Evolutionary conservation across 306 rosid species (phyloP).

Genomic region (Cicer arietinum): DNA sequence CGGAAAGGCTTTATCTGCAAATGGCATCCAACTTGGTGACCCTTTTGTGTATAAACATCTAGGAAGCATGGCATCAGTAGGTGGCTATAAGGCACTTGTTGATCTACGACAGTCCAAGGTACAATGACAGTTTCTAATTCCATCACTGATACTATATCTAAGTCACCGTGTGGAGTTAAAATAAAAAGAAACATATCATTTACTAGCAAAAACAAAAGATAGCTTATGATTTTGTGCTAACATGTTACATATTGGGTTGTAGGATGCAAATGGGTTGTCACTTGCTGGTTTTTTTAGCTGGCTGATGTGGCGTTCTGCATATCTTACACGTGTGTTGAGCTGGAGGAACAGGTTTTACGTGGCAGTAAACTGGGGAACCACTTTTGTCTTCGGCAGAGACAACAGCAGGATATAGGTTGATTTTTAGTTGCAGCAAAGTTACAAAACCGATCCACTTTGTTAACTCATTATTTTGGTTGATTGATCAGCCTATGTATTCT

Average conservation of each 20-base stretch:
- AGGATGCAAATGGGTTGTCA: slow-evolving; percentile 85
- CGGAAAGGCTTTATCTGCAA: slow-evolving; percentile 74
- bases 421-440: slow-evolving; percentile 6
- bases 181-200: background rate
- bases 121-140: slow-evolving; percentile 31
- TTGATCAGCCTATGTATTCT: slow-evolving; percentile 25
- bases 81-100: slow-evolving; percentile 82
- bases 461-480: slow-evolving; percentile 21
- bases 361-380: slow-evolving; percentile 95
- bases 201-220: background rate
- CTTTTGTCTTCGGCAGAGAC: slow-evolving; percentile 91
- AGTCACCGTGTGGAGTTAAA: background rate
- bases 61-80: slow-evolving; percentile 97
- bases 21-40: slow-evolving; percentile 65
- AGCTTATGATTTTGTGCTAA: slow-evolving; percentile 36
- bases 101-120: slow-evolving; percentile 93
- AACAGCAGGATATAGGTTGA: slow-evolving; percentile 84
- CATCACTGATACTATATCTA: slow-evolving; percentile 5
- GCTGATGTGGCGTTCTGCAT: slow-evolving; percentile 95
- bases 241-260: slow-evolving; percentile 7
- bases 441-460: background rate
- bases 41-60: slow-evolving; percentile 87
- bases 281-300: slow-evolving; percentile 87
- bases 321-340: slow-evolving; percentile 87
- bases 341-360: slow-evolving; percentile 99